Base-by-base conservation (phyloP, 2,329 filamentous ascomycete species). In the Dothistroma septosporum region DNA sequence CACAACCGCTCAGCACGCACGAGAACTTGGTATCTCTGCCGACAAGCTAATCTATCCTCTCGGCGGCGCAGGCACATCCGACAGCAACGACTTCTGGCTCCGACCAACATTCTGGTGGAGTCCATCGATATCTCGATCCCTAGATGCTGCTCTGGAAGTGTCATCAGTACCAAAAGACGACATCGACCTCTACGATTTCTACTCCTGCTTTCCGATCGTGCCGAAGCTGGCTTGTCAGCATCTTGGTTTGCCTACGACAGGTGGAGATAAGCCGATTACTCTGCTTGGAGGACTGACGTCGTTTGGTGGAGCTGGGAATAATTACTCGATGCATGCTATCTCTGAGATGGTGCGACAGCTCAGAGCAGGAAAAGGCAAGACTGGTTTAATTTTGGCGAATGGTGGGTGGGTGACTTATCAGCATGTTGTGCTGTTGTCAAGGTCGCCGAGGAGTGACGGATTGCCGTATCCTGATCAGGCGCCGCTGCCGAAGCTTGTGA, bases 251-350 rank as follows among this genome's bases (percentile, higher is more conserved):
- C 76, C 82, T 0, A 75, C 83, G 0, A 72, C 62, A 16, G 57
- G 60, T 5, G 53, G 77, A 1, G 32, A 72, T 1, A 86, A 83
- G 63, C 79, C 83, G 0, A 78, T 88, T 21, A 87, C 85, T 0
- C 72, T 89, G 0, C 76, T 89, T 0, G 87, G 87, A 0, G 87
- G 87, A 0, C 68, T 90, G 57, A 89, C 87, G 4, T 87, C 82
- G 0, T 89, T 89, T 61, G 87, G 87, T 0, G 87, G 87, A 0
- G 87, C 87, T 6, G 87, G 87, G 0, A 89, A 89, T 64, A 89
- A 89, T 58, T 89, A 89, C 61, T 87, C 84, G 0, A 85, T 88
- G 81, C 86, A 89, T 74, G 82, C 76, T 12, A 78, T 86, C 31
- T 82, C 80, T 10, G 82, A 82, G 68, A 84, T 86, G 78, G 75